A percentile compares a stretch with the other conserved stretches of the same genome.
These are phyloP conservation scores for Botryotinia calthae DNA, from an alignment of 2,329 filamentous ascomycete species.

Conservation along the genomic window DNA sequence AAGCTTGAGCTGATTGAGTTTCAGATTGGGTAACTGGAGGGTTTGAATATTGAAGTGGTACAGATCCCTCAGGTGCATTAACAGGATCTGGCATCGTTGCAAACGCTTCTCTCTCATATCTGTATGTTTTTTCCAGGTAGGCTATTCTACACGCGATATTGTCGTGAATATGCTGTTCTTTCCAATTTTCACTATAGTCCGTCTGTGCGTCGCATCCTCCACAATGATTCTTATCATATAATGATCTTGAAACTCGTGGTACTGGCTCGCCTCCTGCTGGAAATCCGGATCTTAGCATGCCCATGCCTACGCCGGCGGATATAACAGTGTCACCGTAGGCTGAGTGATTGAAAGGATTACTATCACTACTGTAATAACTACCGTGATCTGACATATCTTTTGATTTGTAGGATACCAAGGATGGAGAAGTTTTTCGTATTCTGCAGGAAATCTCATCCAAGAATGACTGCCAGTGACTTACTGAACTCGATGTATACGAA, in stretches of 20 bases:
- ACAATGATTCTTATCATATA: neutral
- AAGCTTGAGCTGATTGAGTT: neutral
- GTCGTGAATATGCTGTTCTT: neutral
- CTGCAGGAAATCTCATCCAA: neutral
- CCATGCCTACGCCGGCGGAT: neutral
- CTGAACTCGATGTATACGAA: neutral
- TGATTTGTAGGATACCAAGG: neutral
- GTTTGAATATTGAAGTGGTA: neutral
- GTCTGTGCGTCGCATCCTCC: neutral
- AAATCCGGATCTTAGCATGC: neutral
- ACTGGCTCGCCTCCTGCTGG: neutral
- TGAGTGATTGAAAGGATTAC: neutral
- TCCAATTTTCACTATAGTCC: neutral
- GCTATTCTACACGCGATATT: neutral
- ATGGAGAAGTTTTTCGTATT: neutral
- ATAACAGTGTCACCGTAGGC: too few species aligned
- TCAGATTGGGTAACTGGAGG: neutral
- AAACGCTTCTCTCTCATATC: neutral
- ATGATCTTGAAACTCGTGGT: accelerated
- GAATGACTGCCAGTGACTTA: neutral
- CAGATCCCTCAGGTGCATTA: neutral
- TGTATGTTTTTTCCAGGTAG: accelerated
- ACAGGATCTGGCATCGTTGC: neutral
- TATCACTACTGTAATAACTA: neutral
- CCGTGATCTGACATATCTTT: neutral